Evolutionary conservation across 148 eudicot species (phyloP), one percentile per base, ranked within the genome.

Genomic region (Spergularia bocconei): DNA sequence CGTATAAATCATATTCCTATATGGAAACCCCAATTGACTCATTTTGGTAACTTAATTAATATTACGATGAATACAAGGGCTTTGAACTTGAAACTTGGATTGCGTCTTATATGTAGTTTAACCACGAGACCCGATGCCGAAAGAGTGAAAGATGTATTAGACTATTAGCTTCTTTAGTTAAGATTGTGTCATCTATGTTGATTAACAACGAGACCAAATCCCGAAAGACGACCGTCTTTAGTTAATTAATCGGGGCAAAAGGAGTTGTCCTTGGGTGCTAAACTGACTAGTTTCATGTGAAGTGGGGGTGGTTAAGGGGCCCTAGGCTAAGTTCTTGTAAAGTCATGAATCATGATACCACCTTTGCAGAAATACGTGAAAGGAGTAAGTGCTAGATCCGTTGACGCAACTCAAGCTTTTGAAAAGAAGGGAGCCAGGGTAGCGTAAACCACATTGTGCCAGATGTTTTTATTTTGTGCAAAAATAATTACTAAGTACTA

Each of bases 311-410:
- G 70, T 56, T 36, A 70, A 55, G 20, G 20, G 55, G 50, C 36
- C 66, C 55, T 29, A 16, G 16, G 39, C 54, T 47, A 44, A 62
- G 52, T 78, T 58, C 56, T 63, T 65, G 59, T 39, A 69, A 71
- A 56, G 61, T 54, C 62, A 75, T 79, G 11, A 47, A 59, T 63
- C 62, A 75, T 79, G 11, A 47, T 71, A 63, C 55, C 75, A 62
- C 57, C 67, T 76, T 56, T 75, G 63, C 67, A 62, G 76, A 41
- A 70, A 54, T 75, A 75, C 79, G 77, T 75, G 83, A 76, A 50
- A 41, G 76, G 50, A 36, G 60, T 80, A 65, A 80, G 69, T 72
- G 65, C 73, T 58, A 23, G 48, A 33, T 48, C 36, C 56, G 25
- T 64, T 16, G 48, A 69, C 59, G 57, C 71, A 47, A 55, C 58